Evolutionary conservation across 2,329 filamentous ascomycete genomes (phyloP), one percentile per base, ranked within the genome.

Genomic region (Mycosphaerella sp.): DNA sequence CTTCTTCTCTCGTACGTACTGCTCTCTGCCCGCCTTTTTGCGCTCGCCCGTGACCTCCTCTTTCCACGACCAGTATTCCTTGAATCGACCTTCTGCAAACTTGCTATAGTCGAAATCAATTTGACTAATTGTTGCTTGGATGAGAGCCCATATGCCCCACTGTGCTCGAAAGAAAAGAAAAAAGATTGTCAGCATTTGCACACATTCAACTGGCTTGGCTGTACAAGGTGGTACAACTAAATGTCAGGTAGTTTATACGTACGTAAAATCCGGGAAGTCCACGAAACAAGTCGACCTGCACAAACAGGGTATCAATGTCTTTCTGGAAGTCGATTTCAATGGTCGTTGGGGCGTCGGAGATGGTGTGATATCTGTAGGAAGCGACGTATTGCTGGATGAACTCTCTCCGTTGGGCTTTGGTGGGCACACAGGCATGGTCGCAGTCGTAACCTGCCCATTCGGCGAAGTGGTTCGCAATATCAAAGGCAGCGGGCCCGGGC

Each of bases 361-460:
- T 62, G 40, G 69, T 64, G 55, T 77, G 72, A 46, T 68, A 64
- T 59, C 69, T 70, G 74, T 93, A 96, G 57, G 85, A 82, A 57
- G 78, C 77, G 29, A 95, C 80, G 68, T 98, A 98, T 67, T 92
- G 86, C 59, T 79, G 76, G 56, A 97, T 80, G 72, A 98, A 98
- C 51, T 85, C 82, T 43, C 82, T 80, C 29, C 93, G 85, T 64
- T 92, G 83, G 17, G 83, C 76, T 58, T 80, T 80, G 1, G 88
- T 93, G 4, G 93, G 93, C 53, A 97, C 79, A 62, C 86, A 85
- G 65, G 75, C 82, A 74, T 87, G 91, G 72, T 97, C 90, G 76
- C 93, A 98, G 65, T 95, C 89, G 67, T 96, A 96, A 54, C 93
- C 93, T 56, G 86, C 91, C 92, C 93, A 98, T 74, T 98, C 93